phyloP scores from a whole-genome alignment of 805 yeast species.

The Monosporozyma siamensis region DNA sequence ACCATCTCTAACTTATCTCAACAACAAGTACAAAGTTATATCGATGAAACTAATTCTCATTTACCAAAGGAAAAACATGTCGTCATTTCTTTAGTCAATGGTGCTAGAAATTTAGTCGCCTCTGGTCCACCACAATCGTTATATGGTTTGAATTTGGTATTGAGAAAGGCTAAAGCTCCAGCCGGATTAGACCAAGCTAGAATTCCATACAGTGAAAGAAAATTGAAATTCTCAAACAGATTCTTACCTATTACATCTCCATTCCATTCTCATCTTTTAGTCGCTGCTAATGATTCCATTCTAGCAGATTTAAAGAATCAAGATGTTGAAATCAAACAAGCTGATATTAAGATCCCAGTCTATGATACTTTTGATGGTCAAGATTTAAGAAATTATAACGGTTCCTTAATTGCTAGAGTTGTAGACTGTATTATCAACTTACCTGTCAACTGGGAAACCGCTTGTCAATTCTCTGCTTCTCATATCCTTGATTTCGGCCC shows the following conservation, averaged over 20 bases:
- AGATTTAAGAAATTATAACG: slow-evolving; percentile 52
- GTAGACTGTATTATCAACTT: slow-evolving; percentile 76
- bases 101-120: slow-evolving; percentile 91
- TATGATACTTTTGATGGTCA: slow-evolving; percentile 81
- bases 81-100: slow-evolving; percentile 83
- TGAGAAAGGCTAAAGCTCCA: slow-evolving; percentile 91
- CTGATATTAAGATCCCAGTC: slow-evolving; percentile 71
- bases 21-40: slow-evolving; percentile 68
- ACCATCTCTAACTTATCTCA: slow-evolving; percentile 80
- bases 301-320: slow-evolving; percentile 53
- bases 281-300: slow-evolving; percentile 60
- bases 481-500: slow-evolving; percentile 97
- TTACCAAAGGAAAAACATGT: slow-evolving; percentile 87
- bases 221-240: slow-evolving; percentile 84
- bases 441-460: slow-evolving; percentile 91
- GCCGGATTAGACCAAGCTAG: slow-evolving; percentile 92
- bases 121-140: slow-evolving; percentile 98
- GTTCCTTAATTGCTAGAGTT: slow-evolving; percentile 57
- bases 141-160: slow-evolving; percentile 85
- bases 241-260: slow-evolving; percentile 95
- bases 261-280: slow-evolving; percentile 84
- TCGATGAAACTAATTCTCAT: slow-evolving; percentile 84
- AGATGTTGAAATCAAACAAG: slow-evolving; percentile 45
- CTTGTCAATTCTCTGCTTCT: slow-evolving; percentile 73
- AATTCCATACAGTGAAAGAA: slow-evolving; percentile 88